Conservation (phyloP, 2,329 filamentous ascomycete species). For the Penicillium corylophilum region DNA sequence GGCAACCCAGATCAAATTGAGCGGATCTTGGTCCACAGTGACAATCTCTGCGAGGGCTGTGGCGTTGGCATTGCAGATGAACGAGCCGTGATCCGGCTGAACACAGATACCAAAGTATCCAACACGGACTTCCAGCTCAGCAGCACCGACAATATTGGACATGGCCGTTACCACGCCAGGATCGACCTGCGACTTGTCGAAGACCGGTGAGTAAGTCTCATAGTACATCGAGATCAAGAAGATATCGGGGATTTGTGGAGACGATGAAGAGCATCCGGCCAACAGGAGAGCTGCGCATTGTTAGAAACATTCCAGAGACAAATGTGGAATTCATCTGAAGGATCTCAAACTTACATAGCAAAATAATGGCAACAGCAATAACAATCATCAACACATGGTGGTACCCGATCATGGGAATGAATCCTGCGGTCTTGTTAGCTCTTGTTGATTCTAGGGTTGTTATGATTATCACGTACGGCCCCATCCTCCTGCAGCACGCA, state of each 20-base stretch:
- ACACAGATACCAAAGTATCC: constrained; percentile 98
- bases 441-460: background rate
- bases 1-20: constrained; percentile 96
- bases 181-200: constrained; percentile 84
- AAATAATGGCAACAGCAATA: constrained; percentile 88
- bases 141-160: constrained; percentile 81
- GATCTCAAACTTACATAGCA: constrained; percentile 71
- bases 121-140: constrained; percentile 83
- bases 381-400: constrained; percentile 95
- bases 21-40: constrained; percentile 84
- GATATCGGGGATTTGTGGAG: constrained; percentile 89
- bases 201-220: constrained; percentile 76
- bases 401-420: constrained; percentile 65
- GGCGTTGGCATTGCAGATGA: constrained; percentile 96
- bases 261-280: constrained; percentile 95
- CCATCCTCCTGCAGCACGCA: constrained; percentile 34
- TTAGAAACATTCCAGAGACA: constrained; percentile 19
- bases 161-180: constrained; percentile 84
- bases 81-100: constrained; percentile 83
- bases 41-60: constrained; percentile 88
- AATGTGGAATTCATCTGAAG: background rate
- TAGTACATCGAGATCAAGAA: constrained; percentile 99
- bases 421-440: constrained; percentile 40
- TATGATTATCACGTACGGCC: constrained; percentile 32
- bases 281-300: constrained; percentile 71